These are phyloP conservation scores for Eucalyptus rudis DNA, from an alignment of 345 rosid genomes.

Conservation along the genomic window DNA sequence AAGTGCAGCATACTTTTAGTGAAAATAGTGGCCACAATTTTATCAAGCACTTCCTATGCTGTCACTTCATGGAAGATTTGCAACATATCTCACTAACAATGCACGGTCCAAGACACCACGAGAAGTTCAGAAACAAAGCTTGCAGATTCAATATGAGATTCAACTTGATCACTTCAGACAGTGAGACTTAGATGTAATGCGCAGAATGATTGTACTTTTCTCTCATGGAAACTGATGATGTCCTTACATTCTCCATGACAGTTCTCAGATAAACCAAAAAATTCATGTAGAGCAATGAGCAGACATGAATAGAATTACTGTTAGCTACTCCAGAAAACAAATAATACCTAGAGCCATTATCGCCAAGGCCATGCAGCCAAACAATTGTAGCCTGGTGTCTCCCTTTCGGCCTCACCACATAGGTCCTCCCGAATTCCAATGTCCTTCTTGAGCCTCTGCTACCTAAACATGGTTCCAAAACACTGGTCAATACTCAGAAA, in stretches of 20 bases:
- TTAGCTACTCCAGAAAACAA: neutral
- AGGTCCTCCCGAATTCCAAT: constrained; percentile 63
- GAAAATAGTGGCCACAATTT: neutral
- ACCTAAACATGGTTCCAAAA: constrained; percentile 12
- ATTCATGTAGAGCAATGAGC: neutral
- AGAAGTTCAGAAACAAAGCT: neutral
- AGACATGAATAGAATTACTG: neutral
- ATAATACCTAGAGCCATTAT: constrained; percentile 59
- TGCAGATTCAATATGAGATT: neutral
- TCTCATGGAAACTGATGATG: neutral
- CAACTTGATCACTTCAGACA: neutral
- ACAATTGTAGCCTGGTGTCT: constrained; percentile 67
- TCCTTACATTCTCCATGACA: neutral
- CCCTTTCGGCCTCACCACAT: constrained; percentile 74
- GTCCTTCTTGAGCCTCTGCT: constrained; percentile 48
- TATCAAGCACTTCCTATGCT: neutral
- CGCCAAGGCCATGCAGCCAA: constrained; percentile 79
- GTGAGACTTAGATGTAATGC: neutral
- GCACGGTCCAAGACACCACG: neutral
- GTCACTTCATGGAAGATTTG: neutral
- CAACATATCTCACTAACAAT: neutral
- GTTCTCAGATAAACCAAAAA: neutral
- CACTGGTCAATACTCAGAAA: neutral
- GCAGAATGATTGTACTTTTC: neutral
- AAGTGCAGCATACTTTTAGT: neutral